Percentiles rank a stretch among this genome's conserved stretches.
These are phyloP conservation scores for Pseudohalonectria lignicola DNA, from an alignment of 2,329 filamentous ascomycete genomes.

Conservation along the genomic window DNA sequence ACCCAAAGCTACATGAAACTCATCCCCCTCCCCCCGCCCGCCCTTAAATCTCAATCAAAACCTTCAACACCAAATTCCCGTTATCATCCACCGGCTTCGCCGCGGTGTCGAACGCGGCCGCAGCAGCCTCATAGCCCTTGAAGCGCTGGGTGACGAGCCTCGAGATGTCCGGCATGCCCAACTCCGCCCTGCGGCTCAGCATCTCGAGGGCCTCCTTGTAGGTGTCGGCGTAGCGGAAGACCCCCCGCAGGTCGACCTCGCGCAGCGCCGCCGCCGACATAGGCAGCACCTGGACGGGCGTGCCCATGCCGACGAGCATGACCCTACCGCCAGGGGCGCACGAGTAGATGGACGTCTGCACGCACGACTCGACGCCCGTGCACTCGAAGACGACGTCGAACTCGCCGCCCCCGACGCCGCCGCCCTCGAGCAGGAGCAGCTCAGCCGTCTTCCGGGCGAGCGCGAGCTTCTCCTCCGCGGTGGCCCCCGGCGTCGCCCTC, in stretches of 20 bases:
- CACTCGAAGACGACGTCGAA: slow-evolving; percentile 47
- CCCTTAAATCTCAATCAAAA: slow-evolving; percentile 41
- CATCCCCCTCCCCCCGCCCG: background rate
- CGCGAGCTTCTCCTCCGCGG: slow-evolving; percentile 7
- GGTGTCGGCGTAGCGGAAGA: slow-evolving; percentile 36
- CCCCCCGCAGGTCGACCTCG: slow-evolving; percentile 43
- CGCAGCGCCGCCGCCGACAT: slow-evolving; percentile 33
- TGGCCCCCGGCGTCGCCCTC: slow-evolving; percentile 2
- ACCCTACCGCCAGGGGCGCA: slow-evolving; percentile 37
- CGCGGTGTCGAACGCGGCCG: slow-evolving; percentile 64
- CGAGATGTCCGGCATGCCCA: slow-evolving; percentile 46
- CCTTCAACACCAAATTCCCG: slow-evolving; percentile 66
- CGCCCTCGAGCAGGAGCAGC: slow-evolving; percentile 10
- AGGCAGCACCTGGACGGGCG: slow-evolving; percentile 42
- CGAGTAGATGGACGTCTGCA: slow-evolving; percentile 64
- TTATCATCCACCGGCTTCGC: slow-evolving; percentile 60
- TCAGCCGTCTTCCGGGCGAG: slow-evolving; percentile 24
- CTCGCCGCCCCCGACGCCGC: background rate
- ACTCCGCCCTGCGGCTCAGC: slow-evolving; percentile 29
- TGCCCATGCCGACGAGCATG: slow-evolving; percentile 47
- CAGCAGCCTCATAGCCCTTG: slow-evolving; percentile 49
- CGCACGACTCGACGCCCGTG: slow-evolving; percentile 64
- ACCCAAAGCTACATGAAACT: no score
- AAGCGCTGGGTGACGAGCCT: slow-evolving; percentile 63
- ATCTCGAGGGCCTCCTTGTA: slow-evolving; percentile 18